These are phyloP conservation scores for Pleurotus ostreatus DNA, from an alignment of 768 basidiomycete genomes.

Conservation along the genomic window DNA sequence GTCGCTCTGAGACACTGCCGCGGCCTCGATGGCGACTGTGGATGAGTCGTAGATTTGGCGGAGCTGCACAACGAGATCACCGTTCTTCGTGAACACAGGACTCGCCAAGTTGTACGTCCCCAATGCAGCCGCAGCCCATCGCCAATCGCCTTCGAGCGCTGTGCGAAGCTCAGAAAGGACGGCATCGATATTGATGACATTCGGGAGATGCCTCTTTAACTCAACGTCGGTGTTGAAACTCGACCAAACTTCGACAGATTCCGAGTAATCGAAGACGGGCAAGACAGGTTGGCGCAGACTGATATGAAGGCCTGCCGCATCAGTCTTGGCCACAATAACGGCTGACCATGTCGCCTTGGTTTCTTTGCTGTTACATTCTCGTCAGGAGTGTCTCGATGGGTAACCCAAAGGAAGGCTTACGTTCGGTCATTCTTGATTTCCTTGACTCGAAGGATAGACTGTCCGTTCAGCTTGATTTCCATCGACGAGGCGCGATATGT, in stretches of 20 bases:
- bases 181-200: slow-evolving; percentile 9
- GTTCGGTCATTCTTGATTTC: slow-evolving; percentile 6
- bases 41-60: not conserved
- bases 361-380: slow-evolving; percentile 5
- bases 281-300: not conserved
- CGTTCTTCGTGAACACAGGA: slow-evolving; percentile 12
- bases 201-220: slow-evolving; percentile 9
- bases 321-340: not conserved
- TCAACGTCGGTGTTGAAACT: slow-evolving; percentile 6
- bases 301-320: slow-evolving; percentile 7
- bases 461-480: slow-evolving; percentile 11
- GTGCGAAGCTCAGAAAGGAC: slow-evolving; percentile 6
- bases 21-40: not conserved
- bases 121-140: slow-evolving; percentile 4
- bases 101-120: slow-evolving; percentile 6
- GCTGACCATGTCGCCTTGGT: slow-evolving; percentile 10
- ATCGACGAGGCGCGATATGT: slow-evolving; percentile 1
- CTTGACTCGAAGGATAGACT: slow-evolving; percentile 9
- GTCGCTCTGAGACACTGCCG: not conserved
- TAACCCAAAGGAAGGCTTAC: not conserved
- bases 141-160: slow-evolving; percentile 10
- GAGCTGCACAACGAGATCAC: slow-evolving; percentile 13
- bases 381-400: not conserved
- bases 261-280: slow-evolving; percentile 10
- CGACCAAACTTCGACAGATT: slow-evolving; percentile 8